Conservation (phyloP, 345 rosid genomes). For the Carallia pectinifolia region DNA sequence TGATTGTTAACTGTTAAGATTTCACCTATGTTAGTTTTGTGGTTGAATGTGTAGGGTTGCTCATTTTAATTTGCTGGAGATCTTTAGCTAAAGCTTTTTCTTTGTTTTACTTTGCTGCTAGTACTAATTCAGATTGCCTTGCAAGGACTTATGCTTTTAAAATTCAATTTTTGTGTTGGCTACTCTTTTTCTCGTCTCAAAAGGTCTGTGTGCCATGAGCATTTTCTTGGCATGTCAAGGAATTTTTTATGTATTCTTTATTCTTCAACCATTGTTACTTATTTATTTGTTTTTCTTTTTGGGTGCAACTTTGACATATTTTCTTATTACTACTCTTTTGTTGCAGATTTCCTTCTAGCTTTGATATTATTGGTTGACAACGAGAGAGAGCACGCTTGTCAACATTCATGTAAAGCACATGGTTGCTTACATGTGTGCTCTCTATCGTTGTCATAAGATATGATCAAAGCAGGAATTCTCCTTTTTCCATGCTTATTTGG, state of each 20-base stretch:
- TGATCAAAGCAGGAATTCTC: slow-evolving; percentile 1
- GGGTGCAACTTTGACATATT: neutral
- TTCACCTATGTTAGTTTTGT: too few relatives aligned
- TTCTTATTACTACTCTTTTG: neutral
- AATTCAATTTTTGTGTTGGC: neutral
- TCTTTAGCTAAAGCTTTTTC: neutral
- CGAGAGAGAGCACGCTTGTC: slow-evolving; percentile 34
- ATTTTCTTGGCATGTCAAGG: too few relatives aligned
- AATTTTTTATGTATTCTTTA: too few relatives aligned
- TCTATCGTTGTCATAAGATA: slow-evolving; percentile 23
- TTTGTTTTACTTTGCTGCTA: neutral
- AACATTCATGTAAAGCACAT: slow-evolving; percentile 9
- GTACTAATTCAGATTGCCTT: neutral
- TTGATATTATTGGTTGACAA: slow-evolving; percentile 13
- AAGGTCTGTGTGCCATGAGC: too few relatives aligned
- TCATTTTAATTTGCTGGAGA: too few relatives aligned
- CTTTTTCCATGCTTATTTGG: neutral
- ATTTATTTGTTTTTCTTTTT: too few relatives aligned
- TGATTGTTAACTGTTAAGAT: too few relatives aligned
- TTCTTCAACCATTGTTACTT: neutral
- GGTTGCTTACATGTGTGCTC: slow-evolving; percentile 25
- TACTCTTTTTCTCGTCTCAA: too few relatives aligned
- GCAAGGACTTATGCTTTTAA: neutral
- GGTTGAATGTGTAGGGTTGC: too few relatives aligned
- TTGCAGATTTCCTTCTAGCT: neutral